Evolutionary conservation across 768 basidiomycete species (phyloP).

Genomic region (Boletales sp.): DNA sequence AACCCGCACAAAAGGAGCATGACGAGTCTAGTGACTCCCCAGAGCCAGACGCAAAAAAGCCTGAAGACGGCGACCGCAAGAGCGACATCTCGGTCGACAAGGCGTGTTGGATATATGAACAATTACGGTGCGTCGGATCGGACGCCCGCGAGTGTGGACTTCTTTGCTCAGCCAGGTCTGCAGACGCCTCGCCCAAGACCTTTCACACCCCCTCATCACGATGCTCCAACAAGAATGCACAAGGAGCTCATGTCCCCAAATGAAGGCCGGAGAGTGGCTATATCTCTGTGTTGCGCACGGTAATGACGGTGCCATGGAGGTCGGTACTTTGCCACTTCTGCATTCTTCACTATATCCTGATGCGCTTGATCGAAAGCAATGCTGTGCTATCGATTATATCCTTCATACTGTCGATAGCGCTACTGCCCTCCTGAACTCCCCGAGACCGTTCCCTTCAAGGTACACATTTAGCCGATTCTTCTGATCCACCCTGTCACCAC

Average conservation of each 20-base stretch:
- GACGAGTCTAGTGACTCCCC: constrained; percentile 22
- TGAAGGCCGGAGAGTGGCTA: constrained; percentile 99
- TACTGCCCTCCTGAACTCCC: constrained; percentile 86
- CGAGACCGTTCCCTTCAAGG: constrained; percentile 90
- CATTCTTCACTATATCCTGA: constrained; percentile 15
- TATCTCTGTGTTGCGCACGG: constrained; percentile 96
- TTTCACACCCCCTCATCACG: constrained; percentile 81
- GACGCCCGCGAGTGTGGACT: not conserved
- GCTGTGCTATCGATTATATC: constrained; percentile 97
- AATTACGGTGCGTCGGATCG: constrained; percentile 41
- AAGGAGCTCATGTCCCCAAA: constrained; percentile 84
- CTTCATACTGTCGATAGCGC: constrained; percentile 91
- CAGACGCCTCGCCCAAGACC: constrained; percentile 85
- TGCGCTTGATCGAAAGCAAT: constrained; percentile 53
- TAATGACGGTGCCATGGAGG: constrained; percentile 84
- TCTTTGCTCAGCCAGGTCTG: not conserved
- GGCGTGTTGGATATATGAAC: constrained; percentile 82
- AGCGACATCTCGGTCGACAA: constrained; percentile 66
- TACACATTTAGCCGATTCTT: constrained; percentile 32
- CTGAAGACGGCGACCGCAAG: constrained; percentile 30
- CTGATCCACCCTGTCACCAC: constrained; percentile 19
- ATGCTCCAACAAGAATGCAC: constrained; percentile 86
- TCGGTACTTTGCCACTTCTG: constrained; percentile 28
- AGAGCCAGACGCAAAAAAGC: constrained; percentile 29
- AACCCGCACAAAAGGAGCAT: constrained; percentile 25